phyloP scores from a whole-genome alignment of 2,329 filamentous ascomycete species.

The Myriosclerotinia curreyana region DNA sequence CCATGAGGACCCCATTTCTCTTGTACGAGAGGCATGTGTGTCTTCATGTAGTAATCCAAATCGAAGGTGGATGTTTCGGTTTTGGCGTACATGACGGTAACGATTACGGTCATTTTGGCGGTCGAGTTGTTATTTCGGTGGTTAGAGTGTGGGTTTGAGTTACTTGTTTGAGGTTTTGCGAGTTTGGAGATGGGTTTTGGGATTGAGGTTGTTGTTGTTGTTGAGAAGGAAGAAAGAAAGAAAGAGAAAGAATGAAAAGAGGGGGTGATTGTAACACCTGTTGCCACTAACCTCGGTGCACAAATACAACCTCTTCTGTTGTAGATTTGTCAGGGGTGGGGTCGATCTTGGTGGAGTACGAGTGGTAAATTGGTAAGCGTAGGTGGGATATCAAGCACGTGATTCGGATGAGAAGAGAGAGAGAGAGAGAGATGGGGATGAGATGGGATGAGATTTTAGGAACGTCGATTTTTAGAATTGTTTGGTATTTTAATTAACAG shows the following conservation, averaged over 20 bases:
- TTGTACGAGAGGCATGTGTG: slow-evolving; percentile 16
- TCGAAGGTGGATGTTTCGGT: slow-evolving; percentile 19
- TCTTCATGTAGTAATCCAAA: slow-evolving; percentile 14
- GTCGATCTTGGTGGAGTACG: background rate
- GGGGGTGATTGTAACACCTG: too few relatives aligned
- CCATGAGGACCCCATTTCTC: slow-evolving; percentile 14
- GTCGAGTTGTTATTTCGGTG: background rate
- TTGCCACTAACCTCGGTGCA: too few relatives aligned
- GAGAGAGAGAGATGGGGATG: background rate
- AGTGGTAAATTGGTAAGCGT: background rate
- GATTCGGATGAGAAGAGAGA: background rate
- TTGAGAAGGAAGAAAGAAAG: too few relatives aligned
- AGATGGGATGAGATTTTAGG: too few relatives aligned
- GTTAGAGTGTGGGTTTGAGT: too few relatives aligned
- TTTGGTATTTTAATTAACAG: too few relatives aligned
- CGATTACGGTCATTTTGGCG: slow-evolving; percentile 13
- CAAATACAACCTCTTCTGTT: too few relatives aligned
- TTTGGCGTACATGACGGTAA: slow-evolving; percentile 18
- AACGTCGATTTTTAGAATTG: too few relatives aligned
- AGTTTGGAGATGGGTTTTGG: too few relatives aligned
- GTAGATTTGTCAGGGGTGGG: background rate
- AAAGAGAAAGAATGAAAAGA: background rate
- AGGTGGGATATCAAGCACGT: background rate
- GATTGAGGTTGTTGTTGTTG: background rate
- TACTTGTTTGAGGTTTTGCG: too few relatives aligned